Conservation (phyloP, 768 basidiomycete genomes). For the Collybiopsis confluens region DNA sequence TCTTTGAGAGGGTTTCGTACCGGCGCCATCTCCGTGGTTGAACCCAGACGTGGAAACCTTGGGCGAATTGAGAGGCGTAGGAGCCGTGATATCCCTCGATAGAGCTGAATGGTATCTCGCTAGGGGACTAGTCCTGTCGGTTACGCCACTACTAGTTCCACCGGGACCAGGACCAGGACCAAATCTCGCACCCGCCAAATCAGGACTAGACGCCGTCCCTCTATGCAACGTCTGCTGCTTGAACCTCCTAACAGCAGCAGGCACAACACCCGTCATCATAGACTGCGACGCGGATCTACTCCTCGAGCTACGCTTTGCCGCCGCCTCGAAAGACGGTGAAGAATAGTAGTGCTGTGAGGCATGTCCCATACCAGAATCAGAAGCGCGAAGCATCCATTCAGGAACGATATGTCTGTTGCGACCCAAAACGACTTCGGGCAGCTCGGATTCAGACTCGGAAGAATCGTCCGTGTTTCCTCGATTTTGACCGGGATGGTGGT, state of each 20-base stretch:
- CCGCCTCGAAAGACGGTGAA: too few relatives aligned
- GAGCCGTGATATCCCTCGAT: conserved; percentile 36
- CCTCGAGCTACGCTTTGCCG: conserved; percentile 19
- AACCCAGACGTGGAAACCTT: conserved; percentile 22
- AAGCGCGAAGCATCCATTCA: conserved; percentile 74
- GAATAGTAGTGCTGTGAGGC: too few relatives aligned
- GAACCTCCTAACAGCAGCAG: conserved; percentile 30
- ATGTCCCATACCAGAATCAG: conserved; percentile 11
- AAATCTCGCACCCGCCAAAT: conserved; percentile 29
- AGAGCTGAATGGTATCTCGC: conserved; percentile 33
- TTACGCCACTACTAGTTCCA: too few relatives aligned
- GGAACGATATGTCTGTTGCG: conserved; percentile 95
- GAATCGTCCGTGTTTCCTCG: conserved; percentile 29
- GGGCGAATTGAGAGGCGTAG: conserved; percentile 49
- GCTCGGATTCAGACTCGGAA: conserved; percentile 69
- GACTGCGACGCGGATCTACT: conserved; percentile 49
- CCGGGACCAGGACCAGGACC: not conserved
- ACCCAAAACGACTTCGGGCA: conserved; percentile 92
- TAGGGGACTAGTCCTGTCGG: conserved; percentile 35
- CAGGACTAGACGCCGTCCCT: conserved; percentile 68
- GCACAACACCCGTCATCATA: conserved; percentile 27
- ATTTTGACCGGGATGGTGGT: not conserved
- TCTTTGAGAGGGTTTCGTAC: conserved; percentile 18
- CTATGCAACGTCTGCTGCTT: conserved; percentile 40
- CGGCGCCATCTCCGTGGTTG: conserved; percentile 19